Percentiles rank a stretch among this genome's conserved stretches.
phyloP scores from a whole-genome alignment of 768 basidiomycete species.

The Atractiella rhizophila region DNA sequence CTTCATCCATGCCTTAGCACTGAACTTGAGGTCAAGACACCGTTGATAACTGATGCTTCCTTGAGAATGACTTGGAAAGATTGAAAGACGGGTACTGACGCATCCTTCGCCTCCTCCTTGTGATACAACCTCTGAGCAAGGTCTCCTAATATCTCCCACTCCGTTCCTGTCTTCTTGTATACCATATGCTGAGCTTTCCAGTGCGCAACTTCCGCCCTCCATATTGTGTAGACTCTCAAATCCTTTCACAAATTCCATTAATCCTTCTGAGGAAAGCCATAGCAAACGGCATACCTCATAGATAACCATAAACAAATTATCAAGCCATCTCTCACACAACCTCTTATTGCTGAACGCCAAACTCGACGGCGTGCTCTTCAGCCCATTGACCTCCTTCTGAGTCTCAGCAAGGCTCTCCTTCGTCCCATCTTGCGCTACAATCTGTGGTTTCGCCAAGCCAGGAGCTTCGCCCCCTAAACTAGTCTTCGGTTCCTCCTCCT shows the following conservation, averaged over 20 bases:
- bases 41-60: conserved; percentile 89
- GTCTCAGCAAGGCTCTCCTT: conserved; percentile 5
- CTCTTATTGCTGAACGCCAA: conserved; percentile 92
- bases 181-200: conserved; percentile 97
- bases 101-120: conserved; percentile 53
- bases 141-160: conserved; percentile 97
- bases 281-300: conserved; percentile 44
- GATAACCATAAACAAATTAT: conserved; percentile 92
- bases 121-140: conserved; percentile 78
- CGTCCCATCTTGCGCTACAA: conserved; percentile 1
- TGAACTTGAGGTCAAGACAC: conserved; percentile 68
- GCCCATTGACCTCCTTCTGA: not conserved
- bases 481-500: no score
- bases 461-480: no score
- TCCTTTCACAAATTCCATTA: conserved; percentile 30
- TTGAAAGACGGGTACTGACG: not conserved
- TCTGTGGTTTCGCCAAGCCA: conserved; percentile 23
- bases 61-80: conserved; percentile 27
- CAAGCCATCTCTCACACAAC: conserved; percentile 88
- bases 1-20: conserved; percentile 76
- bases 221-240: conserved; percentile 92
- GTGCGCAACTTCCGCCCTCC: conserved; percentile 90
- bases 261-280: not conserved
- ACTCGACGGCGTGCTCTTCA: conserved; percentile 25
- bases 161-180: conserved; percentile 82